Evolutionary conservation across 1,284 basidiomycete species (phyloP), one percentile per base, ranked within the genome.

Genomic region (Cutaneotrichosporon dermatis): DNA sequence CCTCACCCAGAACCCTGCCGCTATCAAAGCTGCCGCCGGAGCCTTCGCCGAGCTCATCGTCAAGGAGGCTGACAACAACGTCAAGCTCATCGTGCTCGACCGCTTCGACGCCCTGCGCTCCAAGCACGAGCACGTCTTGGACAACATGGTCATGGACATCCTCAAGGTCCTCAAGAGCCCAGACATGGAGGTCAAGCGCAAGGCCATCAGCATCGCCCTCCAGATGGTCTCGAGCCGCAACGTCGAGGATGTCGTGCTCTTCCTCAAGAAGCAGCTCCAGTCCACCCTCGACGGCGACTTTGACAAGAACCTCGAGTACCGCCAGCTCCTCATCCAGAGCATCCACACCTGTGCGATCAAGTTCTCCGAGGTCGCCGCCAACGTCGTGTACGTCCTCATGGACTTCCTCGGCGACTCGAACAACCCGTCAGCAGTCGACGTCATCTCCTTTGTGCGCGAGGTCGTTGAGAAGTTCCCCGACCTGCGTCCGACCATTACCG

Each of bases 41-140:
- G 90, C 87, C 59, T 87, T 97, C 67, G 91, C 97, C 70, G 90
- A 87, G 69, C 86, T 99, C 58, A 87, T 94, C 59, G 83, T 90
- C 74, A 95, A 94, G 80, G 94, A 97, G 79, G 92, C 92, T 2
- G 95, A 98, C 81, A 99, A 99, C 82, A 99, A 99, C 70, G 95
- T 98, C 79, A 99, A 99, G 80, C 85, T 99, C 59, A 99, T 99
- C 66, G 96, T 99, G 9, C 84, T 99, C 39, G 92, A 96, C 74
- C 87, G 96, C 51, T 86, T 99, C 48, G 91, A 98, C 58, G 79
- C 79, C 33, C 83, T 99, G 15, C 86, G 92, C 40, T 81, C 86
- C 35, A 92, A 89, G 73, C 93, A 98, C 77, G 92, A 92, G 40
- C 90, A 91, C 74, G 87, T 97, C 54, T 81, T 99, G 51, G 93